Conservation (phyloP, 2,329 filamentous ascomycete species). For the Annulohypoxylon truncatum region DNA sequence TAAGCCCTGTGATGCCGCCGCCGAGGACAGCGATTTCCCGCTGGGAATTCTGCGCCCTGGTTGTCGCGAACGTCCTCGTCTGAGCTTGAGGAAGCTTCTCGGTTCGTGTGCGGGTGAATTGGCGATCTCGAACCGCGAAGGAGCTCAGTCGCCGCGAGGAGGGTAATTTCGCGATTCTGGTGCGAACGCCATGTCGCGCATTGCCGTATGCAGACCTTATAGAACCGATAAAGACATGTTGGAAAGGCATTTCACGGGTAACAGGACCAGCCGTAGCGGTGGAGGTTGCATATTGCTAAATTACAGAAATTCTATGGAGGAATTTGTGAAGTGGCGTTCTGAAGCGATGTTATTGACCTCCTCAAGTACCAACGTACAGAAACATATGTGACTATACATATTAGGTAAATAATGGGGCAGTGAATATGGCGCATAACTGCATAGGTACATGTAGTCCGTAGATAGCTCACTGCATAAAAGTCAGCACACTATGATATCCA, state of each 20-base stretch:
- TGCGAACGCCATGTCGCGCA: slow-evolving; percentile 37
- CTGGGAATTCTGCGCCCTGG: slow-evolving; percentile 11
- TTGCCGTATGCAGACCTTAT: slow-evolving; percentile 44
- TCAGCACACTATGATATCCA: neutral
- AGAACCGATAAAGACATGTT: slow-evolving; percentile 46
- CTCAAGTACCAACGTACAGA: neutral
- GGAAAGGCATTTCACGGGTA: slow-evolving; percentile 44
- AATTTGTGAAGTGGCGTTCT: slow-evolving; percentile 19
- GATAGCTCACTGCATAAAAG: too few species aligned
- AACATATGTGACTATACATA: too few species aligned
- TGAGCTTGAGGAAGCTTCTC: neutral
- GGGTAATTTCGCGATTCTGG: slow-evolving; percentile 25
- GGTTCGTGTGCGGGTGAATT: neutral
- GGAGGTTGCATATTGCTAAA: slow-evolving; percentile 38
- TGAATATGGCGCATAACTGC: neutral
- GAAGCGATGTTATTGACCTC: too few species aligned
- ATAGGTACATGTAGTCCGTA: too few species aligned
- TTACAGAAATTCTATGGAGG: neutral
- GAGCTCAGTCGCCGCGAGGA: slow-evolving; percentile 40
- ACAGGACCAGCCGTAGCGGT: slow-evolving; percentile 24
- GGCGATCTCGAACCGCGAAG: slow-evolving; percentile 15
- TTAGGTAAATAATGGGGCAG: neutral
- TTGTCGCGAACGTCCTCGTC: slow-evolving; percentile 39
- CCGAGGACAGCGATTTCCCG: slow-evolving; percentile 75
- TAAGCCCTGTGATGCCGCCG: slow-evolving; percentile 84